Percentiles rank a stretch among this genome's conserved stretches.
Evolutionary conservation across 768 basidiomycete species (phyloP).

Genomic region (Russula emetica): DNA sequence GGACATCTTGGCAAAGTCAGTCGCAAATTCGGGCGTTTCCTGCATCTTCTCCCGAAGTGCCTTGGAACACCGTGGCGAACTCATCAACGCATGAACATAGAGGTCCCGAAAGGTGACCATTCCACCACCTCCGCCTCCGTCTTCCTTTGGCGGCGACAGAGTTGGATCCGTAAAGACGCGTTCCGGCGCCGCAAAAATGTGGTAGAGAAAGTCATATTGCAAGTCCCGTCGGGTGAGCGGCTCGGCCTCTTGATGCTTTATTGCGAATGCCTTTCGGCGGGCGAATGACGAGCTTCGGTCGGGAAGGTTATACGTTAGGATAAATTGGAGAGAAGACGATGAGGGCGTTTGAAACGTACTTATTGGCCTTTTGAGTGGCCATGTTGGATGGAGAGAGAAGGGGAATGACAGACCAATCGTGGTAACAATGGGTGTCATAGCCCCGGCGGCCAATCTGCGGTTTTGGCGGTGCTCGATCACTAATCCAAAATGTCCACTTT

Average conservation of each 20-base stretch:
- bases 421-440: not conserved
- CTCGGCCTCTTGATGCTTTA: conserved; percentile 57
- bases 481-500: not conserved
- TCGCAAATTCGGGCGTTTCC: conserved; percentile 53
- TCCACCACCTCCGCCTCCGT: conserved; percentile 16
- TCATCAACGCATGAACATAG: conserved; percentile 45
- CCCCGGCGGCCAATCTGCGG: not conserved
- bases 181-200: conserved; percentile 42
- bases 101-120: conserved; percentile 46
- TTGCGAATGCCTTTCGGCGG: conserved; percentile 41
- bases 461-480: not conserved
- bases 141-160: conserved; percentile 28
- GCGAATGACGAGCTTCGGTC: conserved; percentile 39
- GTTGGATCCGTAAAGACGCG: conserved; percentile 63
- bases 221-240: conserved; percentile 64
- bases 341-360: conserved; percentile 18
- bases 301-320: conserved; percentile 21
- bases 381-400: conserved; percentile 9
- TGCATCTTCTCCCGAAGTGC: conserved; percentile 66
- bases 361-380: conserved; percentile 26
- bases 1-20: conserved; percentile 71
- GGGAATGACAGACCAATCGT: not conserved
- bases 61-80: conserved; percentile 64
- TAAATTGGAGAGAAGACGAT: not conserved
- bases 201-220: conserved; percentile 50